Evolutionary conservation across 2,329 filamentous ascomycete genomes (phyloP).

Genomic region (Pyrenochaeta sp.): DNA sequence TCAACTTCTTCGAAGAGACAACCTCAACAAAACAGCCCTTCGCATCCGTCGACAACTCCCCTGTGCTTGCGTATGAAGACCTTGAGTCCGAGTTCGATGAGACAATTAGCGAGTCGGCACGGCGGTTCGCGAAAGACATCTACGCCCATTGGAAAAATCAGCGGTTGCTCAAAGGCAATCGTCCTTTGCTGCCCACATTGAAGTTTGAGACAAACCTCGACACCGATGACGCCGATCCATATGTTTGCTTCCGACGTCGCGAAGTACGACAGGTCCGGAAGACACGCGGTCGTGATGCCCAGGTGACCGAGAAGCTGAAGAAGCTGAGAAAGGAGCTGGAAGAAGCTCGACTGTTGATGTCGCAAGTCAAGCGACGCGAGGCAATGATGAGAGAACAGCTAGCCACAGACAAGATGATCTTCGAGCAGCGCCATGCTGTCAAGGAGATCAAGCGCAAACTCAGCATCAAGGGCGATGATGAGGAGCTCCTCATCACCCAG

Average conservation of each 20-base stretch:
- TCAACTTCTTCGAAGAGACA: conserved; percentile 93
- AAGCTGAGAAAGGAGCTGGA: conserved; percentile 90
- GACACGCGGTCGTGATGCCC: conserved; percentile 90
- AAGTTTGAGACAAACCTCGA: conserved; percentile 96
- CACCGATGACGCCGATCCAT: conserved; percentile 94
- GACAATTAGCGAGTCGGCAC: conserved; percentile 62
- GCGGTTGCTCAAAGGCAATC: conserved; percentile 73
- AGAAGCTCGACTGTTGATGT: conserved; percentile 81
- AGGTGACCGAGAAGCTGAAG: conserved; percentile 93
- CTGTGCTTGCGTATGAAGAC: conserved; percentile 68
- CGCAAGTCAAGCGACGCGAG: conserved; percentile 82
- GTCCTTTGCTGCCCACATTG: conserved; percentile 76
- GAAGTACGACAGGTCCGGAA: conserved; percentile 95
- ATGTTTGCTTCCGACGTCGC: conserved; percentile 95
- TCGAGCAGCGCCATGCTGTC: conserved; percentile 81
- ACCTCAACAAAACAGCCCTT: conserved; percentile 85
- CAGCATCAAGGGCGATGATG: conserved; percentile 90
- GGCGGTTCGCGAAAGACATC: conserved; percentile 74
- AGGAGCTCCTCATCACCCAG: conserved; percentile 84
- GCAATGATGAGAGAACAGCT: conserved; percentile 79
- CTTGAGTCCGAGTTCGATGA: conserved; percentile 72
- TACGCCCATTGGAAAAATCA: conserved; percentile 90
- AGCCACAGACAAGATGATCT: conserved; percentile 77
- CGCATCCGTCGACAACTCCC: conserved; percentile 87
- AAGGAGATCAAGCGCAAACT: conserved; percentile 90